Evolutionary conservation across 176 grass and related monocot genomes (phyloP), one percentile per base, ranked within the genome.

Genomic region (Oryza punctata): DNA sequence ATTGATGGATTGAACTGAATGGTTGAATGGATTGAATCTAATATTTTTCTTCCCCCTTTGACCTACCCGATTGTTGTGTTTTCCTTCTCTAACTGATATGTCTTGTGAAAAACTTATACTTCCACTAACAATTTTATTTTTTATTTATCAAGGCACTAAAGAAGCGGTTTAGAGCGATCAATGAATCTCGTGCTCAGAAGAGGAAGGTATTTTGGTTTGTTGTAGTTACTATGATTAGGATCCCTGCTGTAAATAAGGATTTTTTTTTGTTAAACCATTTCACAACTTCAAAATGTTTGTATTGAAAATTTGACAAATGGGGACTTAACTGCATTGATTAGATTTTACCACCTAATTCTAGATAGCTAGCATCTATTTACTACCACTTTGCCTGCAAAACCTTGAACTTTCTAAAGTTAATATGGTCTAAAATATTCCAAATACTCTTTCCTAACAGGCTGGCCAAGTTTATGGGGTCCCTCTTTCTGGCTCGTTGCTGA

Each of bases 391-490:
- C 52, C 52, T 57, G 52, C 52, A 57, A 57, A 57, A 57, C 50
- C 2, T 57, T 57, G 7, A 57, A n/a, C 52, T 57, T 57, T 57
- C 6, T n/a, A n/a, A 57, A 21, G 52, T 57, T 57, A 21, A 69
- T 33, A 33, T 33, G 32, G 32, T 33, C 32, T 33, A 33, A 33
- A 88, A 79, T 70, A 47, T 8, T 64, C 63, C n/a, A 32, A 12
- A 85, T 61, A 66, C 16, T 24, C 61, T 76, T 35, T 78, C 81
- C 66, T 25, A 78, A 90, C 69, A 99, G 97, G 97, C 97, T 87
- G 97, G 97, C 43, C 97, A 99, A 91, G 97, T 96, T 91, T 99
- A 99, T 18, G 97, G 97, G 82, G 91, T 96, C 69, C 93, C 97
- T 77, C 97, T 99, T 87, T 96, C 88, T 87, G 97, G 93, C 28